A percentile compares a stretch with the other conserved stretches of the same genome.
phyloP scores from a whole-genome alignment of 257 asterid genomes.

The Gentiana straminea region DNA sequence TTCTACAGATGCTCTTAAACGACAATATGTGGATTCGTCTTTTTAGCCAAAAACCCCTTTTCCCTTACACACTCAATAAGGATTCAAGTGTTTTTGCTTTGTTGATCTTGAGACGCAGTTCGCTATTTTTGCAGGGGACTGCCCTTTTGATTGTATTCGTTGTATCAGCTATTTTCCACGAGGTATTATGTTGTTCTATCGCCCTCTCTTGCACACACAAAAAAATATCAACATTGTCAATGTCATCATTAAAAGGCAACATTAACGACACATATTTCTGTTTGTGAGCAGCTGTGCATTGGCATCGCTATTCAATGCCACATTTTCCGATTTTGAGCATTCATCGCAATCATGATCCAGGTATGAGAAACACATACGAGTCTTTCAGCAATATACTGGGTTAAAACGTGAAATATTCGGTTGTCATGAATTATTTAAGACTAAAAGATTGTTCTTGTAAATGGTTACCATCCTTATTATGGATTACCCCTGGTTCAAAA shows the following conservation, averaged over 20 bases:
- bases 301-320: conserved; percentile 80
- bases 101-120: neutral
- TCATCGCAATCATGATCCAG: conserved; percentile 90
- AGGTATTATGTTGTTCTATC: conserved; percentile 35
- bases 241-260: neutral
- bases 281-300: conserved; percentile 59
- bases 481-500: too few relatives aligned
- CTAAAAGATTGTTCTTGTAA: too few relatives aligned
- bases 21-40: too few relatives aligned
- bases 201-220: neutral
- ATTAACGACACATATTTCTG: conserved; percentile 8
- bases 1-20: too few relatives aligned
- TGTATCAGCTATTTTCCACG: conserved; percentile 92
- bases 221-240: too few relatives aligned
- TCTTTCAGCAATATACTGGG: too few relatives aligned
- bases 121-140: conserved; percentile 38
- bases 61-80: too few relatives aligned
- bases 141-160: conserved; percentile 77
- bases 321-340: conserved; percentile 93
- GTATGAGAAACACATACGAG: conserved; percentile 17
- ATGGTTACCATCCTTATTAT: too few relatives aligned
- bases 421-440: too few relatives aligned
- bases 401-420: too few relatives aligned
- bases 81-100: too few relatives aligned
- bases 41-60: too few relatives aligned